A percentile compares a stretch with the other conserved stretches of the same genome.
These are phyloP conservation scores for Cyberlindnera nakhonratchasimensis DNA, from an alignment of 805 yeast genomes.

Conservation along the genomic window DNA sequence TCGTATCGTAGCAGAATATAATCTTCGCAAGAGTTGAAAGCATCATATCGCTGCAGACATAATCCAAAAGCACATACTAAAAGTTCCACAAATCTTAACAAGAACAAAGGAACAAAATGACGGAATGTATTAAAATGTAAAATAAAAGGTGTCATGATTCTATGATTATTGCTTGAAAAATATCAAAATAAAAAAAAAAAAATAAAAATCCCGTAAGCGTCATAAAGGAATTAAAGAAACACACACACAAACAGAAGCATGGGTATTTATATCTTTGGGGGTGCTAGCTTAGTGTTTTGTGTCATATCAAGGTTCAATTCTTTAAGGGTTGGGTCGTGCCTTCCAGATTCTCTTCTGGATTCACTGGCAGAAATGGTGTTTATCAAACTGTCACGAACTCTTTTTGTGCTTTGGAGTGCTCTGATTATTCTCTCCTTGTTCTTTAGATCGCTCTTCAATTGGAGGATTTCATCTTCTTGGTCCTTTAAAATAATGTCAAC, in stretches of 20 bases:
- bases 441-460: slow-evolving; percentile 55
- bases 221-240: too few species aligned
- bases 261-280: slow-evolving; percentile 6
- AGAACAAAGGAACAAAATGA: neutral
- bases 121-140: too few species aligned
- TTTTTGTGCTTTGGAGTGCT: slow-evolving; percentile 63
- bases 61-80: too few species aligned
- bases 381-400: slow-evolving; percentile 44
- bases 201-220: neutral
- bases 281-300: slow-evolving; percentile 3
- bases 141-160: slow-evolving; percentile 2
- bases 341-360: slow-evolving; percentile 22
- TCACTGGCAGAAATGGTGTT: slow-evolving; percentile 23
- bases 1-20: too few species aligned
- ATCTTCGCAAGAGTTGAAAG: too few species aligned
- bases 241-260: neutral
- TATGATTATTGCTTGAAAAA: too few species aligned
- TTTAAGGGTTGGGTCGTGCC: slow-evolving; percentile 18
- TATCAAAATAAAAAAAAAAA: too few species aligned
- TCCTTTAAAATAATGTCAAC: slow-evolving; percentile 42
- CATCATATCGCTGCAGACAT: too few species aligned
- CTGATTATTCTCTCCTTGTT: slow-evolving; percentile 79
- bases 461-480: slow-evolving; percentile 65
- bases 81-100: too few species aligned
- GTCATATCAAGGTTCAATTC: slow-evolving; percentile 22